Conservation (phyloP, 208 protist species). For the Wallacemonas sp. region DNA sequence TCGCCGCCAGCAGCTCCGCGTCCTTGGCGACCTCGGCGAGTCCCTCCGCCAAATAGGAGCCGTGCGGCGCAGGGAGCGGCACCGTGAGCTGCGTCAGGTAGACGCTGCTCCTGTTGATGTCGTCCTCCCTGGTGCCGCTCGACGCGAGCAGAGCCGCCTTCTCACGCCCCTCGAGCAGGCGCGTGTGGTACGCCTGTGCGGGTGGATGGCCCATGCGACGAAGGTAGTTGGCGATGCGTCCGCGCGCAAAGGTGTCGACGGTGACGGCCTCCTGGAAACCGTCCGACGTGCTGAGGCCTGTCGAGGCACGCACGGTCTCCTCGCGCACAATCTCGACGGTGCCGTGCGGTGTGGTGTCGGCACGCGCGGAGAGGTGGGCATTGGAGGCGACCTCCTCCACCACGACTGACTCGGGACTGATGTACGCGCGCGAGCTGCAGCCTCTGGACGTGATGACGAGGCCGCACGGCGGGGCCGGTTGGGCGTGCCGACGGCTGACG, state of each 20-base stretch:
- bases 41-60: constrained; percentile 66
- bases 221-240: constrained; percentile 73
- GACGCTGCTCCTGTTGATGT: constrained; percentile 18
- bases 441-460: background rate
- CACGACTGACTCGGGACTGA: background rate
- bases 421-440: background rate
- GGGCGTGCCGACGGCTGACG: too few species aligned
- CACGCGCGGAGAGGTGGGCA: too few species aligned
- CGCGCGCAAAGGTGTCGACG: constrained; percentile 69
- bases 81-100: constrained; percentile 51
- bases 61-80: constrained; percentile 60
- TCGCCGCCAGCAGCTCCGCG: constrained; percentile 78
- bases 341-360: too few species aligned
- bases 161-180: constrained; percentile 6
- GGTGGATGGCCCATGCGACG: constrained; percentile 53
- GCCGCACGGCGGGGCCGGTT: too few species aligned
- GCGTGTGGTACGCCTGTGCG: constrained; percentile 47
- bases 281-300: background rate
- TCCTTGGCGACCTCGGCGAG: constrained; percentile 62
- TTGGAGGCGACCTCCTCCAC: constrained; percentile 16
- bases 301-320: background rate
- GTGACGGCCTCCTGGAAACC: constrained; percentile 47
- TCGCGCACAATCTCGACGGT: too few species aligned
- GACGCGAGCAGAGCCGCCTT: too few species aligned
- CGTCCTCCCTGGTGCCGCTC: constrained; percentile 20